Percentiles rank a stretch among this genome's conserved stretches.
Conservation (phyloP, 2,329 filamentous ascomycete species). For the Aspergillus vadensis region DNA sequence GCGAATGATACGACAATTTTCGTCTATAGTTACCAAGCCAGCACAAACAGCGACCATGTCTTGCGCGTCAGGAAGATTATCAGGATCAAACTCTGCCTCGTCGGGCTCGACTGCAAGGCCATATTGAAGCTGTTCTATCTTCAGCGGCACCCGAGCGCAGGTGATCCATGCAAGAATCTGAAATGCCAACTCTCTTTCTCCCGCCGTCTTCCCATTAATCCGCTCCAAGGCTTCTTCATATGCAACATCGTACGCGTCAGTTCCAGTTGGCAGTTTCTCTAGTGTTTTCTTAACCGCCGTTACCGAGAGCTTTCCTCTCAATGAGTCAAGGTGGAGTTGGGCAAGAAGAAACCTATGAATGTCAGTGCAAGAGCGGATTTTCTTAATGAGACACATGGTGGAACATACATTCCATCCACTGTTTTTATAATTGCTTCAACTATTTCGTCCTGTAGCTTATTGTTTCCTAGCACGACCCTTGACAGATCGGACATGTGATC, state of each 20-base stretch:
- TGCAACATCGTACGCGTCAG: conserved; percentile 37
- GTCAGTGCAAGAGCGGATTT: neutral
- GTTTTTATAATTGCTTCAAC: conserved; percentile 24
- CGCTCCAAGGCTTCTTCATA: conserved; percentile 49
- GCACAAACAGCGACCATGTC: no score
- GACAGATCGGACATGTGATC: conserved; percentile 24
- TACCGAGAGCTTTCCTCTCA: conserved; percentile 15
- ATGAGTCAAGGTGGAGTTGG: conserved; percentile 25
- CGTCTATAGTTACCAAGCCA: no score
- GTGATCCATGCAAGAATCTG: no score
- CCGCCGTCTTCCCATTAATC: conserved; percentile 43
- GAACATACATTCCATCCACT: conserved; percentile 39
- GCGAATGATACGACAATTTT: no score
- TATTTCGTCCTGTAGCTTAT: conserved; percentile 25
- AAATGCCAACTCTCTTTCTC: neutral
- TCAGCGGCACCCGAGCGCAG: no score
- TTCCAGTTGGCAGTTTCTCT: conserved; percentile 31
- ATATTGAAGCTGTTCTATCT: rapidly evolving
- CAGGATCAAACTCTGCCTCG: no score
- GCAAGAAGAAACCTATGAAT: conserved; percentile 32
- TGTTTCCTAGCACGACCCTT: conserved; percentile 15
- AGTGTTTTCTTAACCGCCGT: conserved; percentile 40
- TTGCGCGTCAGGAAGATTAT: no score
- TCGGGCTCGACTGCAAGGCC: no score
- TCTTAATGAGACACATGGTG: neutral